phyloP scores from a whole-genome alignment of 2,329 filamentous ascomycete genomes.

The Alternaria ventricosa region DNA sequence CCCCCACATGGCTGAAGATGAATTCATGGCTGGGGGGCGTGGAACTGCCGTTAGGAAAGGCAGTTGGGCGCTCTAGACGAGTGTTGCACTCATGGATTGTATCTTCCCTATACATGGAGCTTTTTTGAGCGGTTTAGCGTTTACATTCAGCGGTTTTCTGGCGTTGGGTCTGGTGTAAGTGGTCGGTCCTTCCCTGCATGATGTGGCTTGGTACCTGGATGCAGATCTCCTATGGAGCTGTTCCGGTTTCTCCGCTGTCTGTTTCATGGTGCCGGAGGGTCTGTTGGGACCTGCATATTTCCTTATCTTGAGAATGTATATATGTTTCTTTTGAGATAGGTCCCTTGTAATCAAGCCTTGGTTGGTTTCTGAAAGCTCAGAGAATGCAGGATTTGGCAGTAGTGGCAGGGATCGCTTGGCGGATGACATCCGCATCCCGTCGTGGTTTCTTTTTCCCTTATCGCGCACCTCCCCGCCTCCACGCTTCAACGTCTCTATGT shows the following conservation, averaged over 20 bases:
- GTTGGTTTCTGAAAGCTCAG: not conserved
- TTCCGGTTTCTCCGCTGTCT: not conserved
- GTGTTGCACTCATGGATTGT: not conserved
- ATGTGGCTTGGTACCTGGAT: not conserved
- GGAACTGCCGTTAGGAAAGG: constrained; percentile 56
- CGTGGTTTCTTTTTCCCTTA: not conserved
- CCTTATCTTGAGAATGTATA: not conserved
- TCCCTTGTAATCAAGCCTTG: constrained; percentile 1
- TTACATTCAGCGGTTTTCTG: constrained; percentile 5
- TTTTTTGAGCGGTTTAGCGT: constrained; percentile 29
- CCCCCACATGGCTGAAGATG: constrained; percentile 64
- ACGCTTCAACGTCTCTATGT: not conserved
- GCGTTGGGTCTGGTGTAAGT: not conserved
- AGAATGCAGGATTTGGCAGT: not conserved
- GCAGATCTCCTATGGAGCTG: constrained; percentile 4
- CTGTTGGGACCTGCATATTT: not conserved
- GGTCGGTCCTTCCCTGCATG: not conserved
- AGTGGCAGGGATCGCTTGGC: not conserved
- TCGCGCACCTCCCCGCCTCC: not conserved
- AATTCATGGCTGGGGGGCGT: constrained; percentile 37
- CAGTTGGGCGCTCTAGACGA: constrained; percentile 52
- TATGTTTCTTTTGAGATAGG: not conserved
- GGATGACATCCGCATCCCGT: not conserved
- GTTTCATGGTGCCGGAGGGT: not conserved
- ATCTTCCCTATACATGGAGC: constrained; percentile 4